A percentile compares a stretch with the other conserved stretches of the same genome.
Conservation (phyloP, 176 grass and related monocot species). For the Themeda triandra region DNA sequence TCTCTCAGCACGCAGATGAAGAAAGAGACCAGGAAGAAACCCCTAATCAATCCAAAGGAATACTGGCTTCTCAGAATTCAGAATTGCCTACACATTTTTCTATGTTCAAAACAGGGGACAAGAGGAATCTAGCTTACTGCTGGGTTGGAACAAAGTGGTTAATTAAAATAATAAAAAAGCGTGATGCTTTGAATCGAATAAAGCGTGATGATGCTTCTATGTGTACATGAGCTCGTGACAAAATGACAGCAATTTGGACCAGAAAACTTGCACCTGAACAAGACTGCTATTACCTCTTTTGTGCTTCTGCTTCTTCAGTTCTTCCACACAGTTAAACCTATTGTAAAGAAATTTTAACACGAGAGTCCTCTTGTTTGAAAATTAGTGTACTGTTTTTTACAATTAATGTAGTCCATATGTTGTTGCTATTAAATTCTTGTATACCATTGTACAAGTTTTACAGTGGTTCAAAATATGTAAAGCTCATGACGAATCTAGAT, state of each 20-base stretch:
- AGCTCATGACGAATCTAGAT: background rate
- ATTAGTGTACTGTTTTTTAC: background rate
- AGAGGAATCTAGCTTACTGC: constrained; percentile 32
- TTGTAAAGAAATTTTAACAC: no score
- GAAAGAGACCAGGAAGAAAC: background rate
- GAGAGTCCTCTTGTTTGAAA: no score
- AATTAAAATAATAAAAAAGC: constrained; percentile 14
- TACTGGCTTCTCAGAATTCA: constrained; percentile 6
- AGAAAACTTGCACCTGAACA: background rate
- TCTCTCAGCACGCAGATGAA: background rate
- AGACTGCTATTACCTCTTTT: background rate
- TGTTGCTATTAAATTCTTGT: background rate
- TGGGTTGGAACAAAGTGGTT: constrained; percentile 39
- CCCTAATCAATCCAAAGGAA: background rate
- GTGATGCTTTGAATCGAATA: constrained; percentile 38
- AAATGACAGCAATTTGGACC: constrained; percentile 17
- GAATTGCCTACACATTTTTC: constrained; percentile 19
- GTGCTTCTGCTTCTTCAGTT: no score
- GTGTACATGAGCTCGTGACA: constrained; percentile 11
- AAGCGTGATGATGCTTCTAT: constrained; percentile 23
- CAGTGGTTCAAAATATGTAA: background rate
- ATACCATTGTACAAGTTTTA: background rate
- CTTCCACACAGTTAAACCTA: background rate
- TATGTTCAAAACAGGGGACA: constrained; percentile 31
- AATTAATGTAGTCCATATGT: background rate